A percentile compares a stretch with the other conserved stretches of the same genome.
phyloP scores from a whole-genome alignment of 2,329 filamentous ascomycete species.

The Aureobasidium sp. region DNA sequence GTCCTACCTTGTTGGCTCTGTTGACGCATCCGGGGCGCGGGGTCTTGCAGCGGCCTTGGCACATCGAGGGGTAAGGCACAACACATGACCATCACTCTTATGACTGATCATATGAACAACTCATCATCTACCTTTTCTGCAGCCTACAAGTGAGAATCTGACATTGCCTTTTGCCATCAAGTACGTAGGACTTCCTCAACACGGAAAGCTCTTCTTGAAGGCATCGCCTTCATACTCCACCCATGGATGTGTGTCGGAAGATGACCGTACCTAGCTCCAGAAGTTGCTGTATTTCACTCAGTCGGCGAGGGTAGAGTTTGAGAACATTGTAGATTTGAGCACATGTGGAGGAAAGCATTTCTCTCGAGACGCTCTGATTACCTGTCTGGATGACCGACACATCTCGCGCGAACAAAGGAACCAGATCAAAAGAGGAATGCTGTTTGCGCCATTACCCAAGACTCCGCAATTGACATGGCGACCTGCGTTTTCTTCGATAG shows the following conservation, averaged over 20 bases:
- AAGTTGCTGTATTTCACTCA: no score
- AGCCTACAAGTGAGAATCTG: background rate
- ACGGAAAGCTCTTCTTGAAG: no score
- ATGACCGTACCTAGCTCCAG: background rate
- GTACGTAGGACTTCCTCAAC: no score
- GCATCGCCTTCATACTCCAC: background rate
- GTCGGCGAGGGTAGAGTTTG: no score
- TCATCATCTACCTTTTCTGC: background rate
- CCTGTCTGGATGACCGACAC: background rate
- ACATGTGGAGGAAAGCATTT: background rate
- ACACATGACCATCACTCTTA: background rate
- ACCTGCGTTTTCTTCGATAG: background rate
- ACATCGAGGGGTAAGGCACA: background rate
- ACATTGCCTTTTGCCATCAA: background rate
- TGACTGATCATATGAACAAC: background rate
- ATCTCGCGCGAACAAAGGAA: no score
- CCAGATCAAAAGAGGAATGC: background rate
- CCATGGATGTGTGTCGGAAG: background rate
- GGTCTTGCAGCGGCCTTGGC: background rate
- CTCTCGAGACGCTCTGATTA: background rate
- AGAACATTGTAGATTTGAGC: background rate
- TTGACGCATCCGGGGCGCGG: conserved; percentile 3
- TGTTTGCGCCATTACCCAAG: background rate
- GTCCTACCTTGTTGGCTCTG: background rate
- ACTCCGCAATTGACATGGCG: background rate